A percentile compares a stretch with the other conserved stretches of the same genome.
phyloP scores from a whole-genome alignment of 1,139 yeast genomes.

The Schwanniomyces etchellsii region DNA sequence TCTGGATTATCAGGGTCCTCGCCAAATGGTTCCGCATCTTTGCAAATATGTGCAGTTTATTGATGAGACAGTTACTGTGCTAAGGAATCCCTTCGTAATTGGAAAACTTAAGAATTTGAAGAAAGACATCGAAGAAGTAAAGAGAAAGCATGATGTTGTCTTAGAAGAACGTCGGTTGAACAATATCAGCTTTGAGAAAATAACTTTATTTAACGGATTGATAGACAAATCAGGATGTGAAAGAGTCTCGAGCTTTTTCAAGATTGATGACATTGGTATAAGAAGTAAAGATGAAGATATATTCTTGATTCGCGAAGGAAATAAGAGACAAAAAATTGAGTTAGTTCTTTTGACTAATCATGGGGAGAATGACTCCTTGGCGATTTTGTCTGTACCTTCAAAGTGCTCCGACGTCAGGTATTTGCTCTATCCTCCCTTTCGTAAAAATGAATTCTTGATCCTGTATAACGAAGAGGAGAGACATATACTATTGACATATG shows the following conservation, averaged over 20 bases:
- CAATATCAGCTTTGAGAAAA: constrained; percentile 31
- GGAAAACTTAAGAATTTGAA: constrained; percentile 22
- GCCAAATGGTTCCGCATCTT: constrained; percentile 8
- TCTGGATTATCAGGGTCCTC: neutral
- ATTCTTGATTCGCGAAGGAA: constrained; percentile 7
- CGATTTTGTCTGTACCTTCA: constrained; percentile 22
- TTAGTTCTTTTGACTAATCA: constrained; percentile 26
- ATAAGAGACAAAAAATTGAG: constrained; percentile 16
- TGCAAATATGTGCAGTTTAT: constrained; percentile 28
- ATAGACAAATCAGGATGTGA: constrained; percentile 3
- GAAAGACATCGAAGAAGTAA: constrained; percentile 12
- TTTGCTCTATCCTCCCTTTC: constrained; percentile 40
- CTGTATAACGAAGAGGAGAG: constrained; percentile 15
- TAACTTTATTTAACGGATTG: constrained; percentile 21
- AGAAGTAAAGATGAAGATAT: constrained; percentile 23
- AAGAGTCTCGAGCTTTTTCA: constrained; percentile 38
- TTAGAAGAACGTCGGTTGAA: constrained; percentile 15
- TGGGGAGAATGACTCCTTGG: constrained; percentile 27
- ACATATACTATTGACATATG: constrained; percentile 9
- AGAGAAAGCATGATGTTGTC: constrained; percentile 14
- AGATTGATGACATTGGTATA: constrained; percentile 28
- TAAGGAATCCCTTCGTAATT: constrained; percentile 37
- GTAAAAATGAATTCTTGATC: constrained; percentile 24
- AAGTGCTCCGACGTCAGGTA: constrained; percentile 17
- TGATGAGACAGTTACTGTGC: constrained; percentile 13